phyloP scores from a whole-genome alignment of 257 asterid genomes.

The Salvia miltiorrhiza region DNA sequence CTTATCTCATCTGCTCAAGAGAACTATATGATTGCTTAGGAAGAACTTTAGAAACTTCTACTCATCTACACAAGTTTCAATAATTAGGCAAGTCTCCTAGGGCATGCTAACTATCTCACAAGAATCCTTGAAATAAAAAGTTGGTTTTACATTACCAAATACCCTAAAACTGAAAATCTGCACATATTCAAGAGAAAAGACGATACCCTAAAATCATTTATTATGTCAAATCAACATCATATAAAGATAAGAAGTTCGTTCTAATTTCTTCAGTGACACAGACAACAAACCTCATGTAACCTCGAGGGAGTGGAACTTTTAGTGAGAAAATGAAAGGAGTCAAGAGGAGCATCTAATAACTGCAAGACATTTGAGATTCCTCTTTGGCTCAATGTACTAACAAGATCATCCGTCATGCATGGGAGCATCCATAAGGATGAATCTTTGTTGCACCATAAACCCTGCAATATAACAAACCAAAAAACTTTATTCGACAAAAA shows the following conservation, averaged over 20 bases:
- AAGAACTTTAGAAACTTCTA: no score
- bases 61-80: background rate
- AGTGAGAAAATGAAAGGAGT: constrained; percentile 41
- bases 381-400: constrained; percentile 50
- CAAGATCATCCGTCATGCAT: constrained; percentile 75
- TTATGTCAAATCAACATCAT: constrained; percentile 5
- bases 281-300: constrained; percentile 67
- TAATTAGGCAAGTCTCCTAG: background rate
- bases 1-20: background rate
- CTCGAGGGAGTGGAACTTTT: constrained; percentile 47
- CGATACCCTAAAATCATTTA: background rate
- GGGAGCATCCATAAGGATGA: constrained; percentile 90
- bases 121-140: background rate
- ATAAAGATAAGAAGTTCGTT: constrained; percentile 1
- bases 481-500: background rate
- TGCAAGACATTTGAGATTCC: constrained; percentile 65
- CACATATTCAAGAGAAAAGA: background rate
- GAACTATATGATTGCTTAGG: background rate
- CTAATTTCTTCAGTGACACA: constrained; percentile 7
- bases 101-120: background rate
- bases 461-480: constrained; percentile 44
- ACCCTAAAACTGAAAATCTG: background rate
- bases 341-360: constrained; percentile 53
- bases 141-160: background rate
- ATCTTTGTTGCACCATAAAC: constrained; percentile 63